Conservation (phyloP, 805 yeast genomes). For the Wickerhamiella galacta region DNA sequence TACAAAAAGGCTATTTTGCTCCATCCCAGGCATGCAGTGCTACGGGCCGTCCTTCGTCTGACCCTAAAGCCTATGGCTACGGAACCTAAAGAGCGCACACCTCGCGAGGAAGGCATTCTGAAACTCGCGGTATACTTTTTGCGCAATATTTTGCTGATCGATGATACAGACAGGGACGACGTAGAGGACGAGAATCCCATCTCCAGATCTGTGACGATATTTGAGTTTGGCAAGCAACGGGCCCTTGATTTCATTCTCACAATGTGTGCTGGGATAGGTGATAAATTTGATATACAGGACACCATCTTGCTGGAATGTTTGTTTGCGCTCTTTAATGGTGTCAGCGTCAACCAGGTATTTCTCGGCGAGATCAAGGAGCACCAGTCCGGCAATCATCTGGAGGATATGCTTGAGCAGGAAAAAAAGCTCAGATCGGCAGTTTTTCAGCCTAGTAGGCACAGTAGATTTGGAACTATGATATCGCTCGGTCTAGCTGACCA, state of each 20-base stretch:
- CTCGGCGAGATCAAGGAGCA: not conserved
- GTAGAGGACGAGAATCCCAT: constrained; percentile 32
- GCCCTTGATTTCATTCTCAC: constrained; percentile 63
- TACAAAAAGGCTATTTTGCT: constrained; percentile 57
- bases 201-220: constrained; percentile 39
- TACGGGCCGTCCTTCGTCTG: constrained; percentile 53
- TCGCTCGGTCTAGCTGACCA: constrained; percentile 39
- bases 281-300: constrained; percentile 49
- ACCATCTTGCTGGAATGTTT: constrained; percentile 52
- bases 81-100: constrained; percentile 44
- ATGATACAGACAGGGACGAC: constrained; percentile 36
- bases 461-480: constrained; percentile 75
- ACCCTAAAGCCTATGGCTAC: constrained; percentile 25
- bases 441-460: constrained; percentile 56
- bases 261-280: constrained; percentile 44
- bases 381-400: constrained; percentile 9
- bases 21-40: constrained; percentile 40
- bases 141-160: constrained; percentile 61
- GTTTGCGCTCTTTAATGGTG: constrained; percentile 42
- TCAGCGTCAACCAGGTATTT: constrained; percentile 24
- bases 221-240: constrained; percentile 46
- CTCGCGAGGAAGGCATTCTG: constrained; percentile 56
- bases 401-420: constrained; percentile 45
- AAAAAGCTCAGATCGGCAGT: constrained; percentile 29
- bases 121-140: constrained; percentile 57